Base-by-base conservation (phyloP, 116 monocot species). In the Papilionanthe hybrid region DNA sequence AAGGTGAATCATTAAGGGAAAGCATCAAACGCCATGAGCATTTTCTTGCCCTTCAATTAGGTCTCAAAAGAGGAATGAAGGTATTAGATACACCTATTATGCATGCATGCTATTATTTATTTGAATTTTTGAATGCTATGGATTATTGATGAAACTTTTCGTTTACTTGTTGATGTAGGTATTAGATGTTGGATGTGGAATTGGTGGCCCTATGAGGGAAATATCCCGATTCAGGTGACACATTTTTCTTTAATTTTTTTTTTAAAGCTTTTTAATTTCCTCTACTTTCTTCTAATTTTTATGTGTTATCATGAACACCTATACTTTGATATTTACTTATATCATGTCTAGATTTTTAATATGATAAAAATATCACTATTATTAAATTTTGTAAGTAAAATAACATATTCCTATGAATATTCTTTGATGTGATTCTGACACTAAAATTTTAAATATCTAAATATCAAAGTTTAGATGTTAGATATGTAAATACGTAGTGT, bases 171-270 rank as follows among this genome's bases (percentile, higher is more conserved):
- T 49, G 32, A 19, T 27, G 9, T 67, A 97, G 97, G 97, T 94
- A 53, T 86, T 97, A 81, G 97, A 97, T 87, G 94, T 97, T 68
- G 97, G 97, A 53, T 94, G 97, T 81, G 97, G 97, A 77, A 87
- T 97, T 80, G 97, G 97, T 78, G 97, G 97, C 75, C 97, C 97
- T 66, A 79, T 97, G 17, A 81, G 97, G 63, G 97, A 97, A 85
- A 94, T 97, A 81, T 83, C 97, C 78, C 92, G 92, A 85, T 97
- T 97, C 77, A 97, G 97, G 97, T 92, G 84, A 73, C 4, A 27
- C 17, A 42, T 42, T 20, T 42, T 72, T 72, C 37, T 37, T 1
- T 37, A 4, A 3, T 37, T 37, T 37, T 37, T 4, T 20, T 11
- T 55, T 13, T 27, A 29, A 43, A 30, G 13, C 37, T 66, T 42